Evolutionary conservation across 1,139 yeast genomes (phyloP), one percentile per base, ranked within the genome.

Genomic region (Spencermartinsiella ligniputridi): DNA sequence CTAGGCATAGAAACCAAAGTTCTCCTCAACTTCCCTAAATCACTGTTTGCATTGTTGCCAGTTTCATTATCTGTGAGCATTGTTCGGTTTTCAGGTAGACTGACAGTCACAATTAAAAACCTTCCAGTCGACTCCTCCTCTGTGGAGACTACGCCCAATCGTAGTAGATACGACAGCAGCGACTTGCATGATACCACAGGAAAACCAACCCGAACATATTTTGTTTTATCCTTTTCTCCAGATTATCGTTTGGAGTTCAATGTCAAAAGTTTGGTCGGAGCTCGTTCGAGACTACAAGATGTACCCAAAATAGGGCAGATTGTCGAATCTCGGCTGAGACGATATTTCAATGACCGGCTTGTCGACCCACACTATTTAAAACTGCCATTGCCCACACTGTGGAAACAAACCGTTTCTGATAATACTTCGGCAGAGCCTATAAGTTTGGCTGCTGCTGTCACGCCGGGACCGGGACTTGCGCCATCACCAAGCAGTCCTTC

Each of bases 351-450:
- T 24, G 97, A 89, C 55, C 72, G 96, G 50, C 88, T 96, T 59
- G 95, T 94, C 5, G 95, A 88, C 55, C 99, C 99, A 1, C 72
- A 95, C 52, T 90, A 83, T 57, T 96, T 88, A 63, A 83, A 86
- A 42, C 80, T 92, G 17, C 77, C 76, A 54, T 66, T 92, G 30
- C 98, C 98, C 1, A 81, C 88, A 35, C 69, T 90, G 60, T 90
- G 97, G 97, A 27, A 27, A n/a, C 5, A 9, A 4, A n/a, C 32
- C 4, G 32, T 27, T 27, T 9, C 13, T 27, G 32, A 22, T 6
- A 22, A 22, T 22, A 22, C 9, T 22, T n/a, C n/a, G n/a, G n/a
- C n/a, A n/a, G n/a, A n/a, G n/a, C n/a, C n/a, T n/a, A n/a, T n/a
- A n/a, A n/a, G n/a, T n/a, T n/a, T n/a, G n/a, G n/a, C n/a, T n/a